These are phyloP conservation scores for Talaromyces amestolkiae DNA, from an alignment of 2,329 filamentous ascomycete genomes.

Conservation along the genomic window DNA sequence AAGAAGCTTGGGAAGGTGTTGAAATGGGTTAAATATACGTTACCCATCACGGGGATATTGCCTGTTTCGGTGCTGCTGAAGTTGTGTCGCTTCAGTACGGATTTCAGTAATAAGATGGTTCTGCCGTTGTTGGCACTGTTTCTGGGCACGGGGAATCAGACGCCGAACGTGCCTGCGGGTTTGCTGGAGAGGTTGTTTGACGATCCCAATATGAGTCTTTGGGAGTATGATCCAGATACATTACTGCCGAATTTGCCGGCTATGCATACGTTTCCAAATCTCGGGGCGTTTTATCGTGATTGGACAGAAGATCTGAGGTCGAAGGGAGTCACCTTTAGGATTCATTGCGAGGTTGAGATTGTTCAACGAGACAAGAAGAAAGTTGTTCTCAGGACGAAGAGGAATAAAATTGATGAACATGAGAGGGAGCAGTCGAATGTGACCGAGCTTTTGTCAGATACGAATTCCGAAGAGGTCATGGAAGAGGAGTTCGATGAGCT, in stretches of 20 bases:
- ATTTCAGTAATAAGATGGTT: constrained; percentile 69
- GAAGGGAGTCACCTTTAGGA: constrained; percentile 55
- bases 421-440: constrained; percentile 7
- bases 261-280: constrained; percentile 62
- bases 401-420: neutral
- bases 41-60: constrained; percentile 56
- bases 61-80: constrained; percentile 64
- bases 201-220: constrained; percentile 59
- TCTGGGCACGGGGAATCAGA: constrained; percentile 71
- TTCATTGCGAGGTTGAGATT: constrained; percentile 27
- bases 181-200: constrained; percentile 63
- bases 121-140: constrained; percentile 71
- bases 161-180: constrained; percentile 66
- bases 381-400: constrained; percentile 7
- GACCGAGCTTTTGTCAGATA: constrained; percentile 1
- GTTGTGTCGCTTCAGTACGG: constrained; percentile 65
- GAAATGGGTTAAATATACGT: constrained; percentile 55
- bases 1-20: constrained; percentile 54
- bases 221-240: constrained; percentile 57
- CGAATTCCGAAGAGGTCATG: neutral
- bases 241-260: constrained; percentile 55
- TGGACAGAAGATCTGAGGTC: constrained; percentile 54
- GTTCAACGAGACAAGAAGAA: constrained; percentile 2
- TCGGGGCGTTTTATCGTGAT: constrained; percentile 56
- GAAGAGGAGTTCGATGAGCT: constrained; percentile 57